Conservation (phyloP, 352 stramenopile species). For the Ophiocytium majus region DNA sequence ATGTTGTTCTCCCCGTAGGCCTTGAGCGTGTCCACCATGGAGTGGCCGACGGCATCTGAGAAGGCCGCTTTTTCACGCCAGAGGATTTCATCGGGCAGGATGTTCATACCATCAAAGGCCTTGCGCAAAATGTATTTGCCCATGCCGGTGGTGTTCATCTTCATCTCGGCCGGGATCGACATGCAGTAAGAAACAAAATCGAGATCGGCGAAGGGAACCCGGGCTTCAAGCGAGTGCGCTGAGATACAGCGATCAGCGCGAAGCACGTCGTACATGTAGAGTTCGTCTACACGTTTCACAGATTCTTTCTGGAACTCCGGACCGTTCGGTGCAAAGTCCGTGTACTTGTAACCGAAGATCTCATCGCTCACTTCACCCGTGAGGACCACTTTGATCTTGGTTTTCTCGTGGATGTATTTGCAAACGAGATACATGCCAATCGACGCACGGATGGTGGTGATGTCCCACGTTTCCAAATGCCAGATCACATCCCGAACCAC, state of each 20-base stretch:
- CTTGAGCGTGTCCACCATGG: not conserved
- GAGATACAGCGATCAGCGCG: slow-evolving; percentile 2
- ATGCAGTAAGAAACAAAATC: not conserved
- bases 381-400: slow-evolving; percentile 11
- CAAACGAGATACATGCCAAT: slow-evolving; percentile 11
- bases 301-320: not conserved
- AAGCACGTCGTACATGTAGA: slow-evolving; percentile 7
- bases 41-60: slow-evolving; percentile 6
- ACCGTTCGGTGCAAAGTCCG: not conserved
- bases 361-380: not conserved
- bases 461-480: slow-evolving; percentile 8
- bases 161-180: not conserved
- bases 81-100: slow-evolving; percentile 9
- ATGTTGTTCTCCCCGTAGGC: not conserved
- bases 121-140: slow-evolving; percentile 2
- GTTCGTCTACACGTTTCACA: not conserved
- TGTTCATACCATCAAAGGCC: not conserved
- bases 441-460: slow-evolving; percentile 3
- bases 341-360: slow-evolving; percentile 17
- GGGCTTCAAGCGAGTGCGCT: not conserved
- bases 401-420: slow-evolving; percentile 16
- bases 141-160: slow-evolving; percentile 4
- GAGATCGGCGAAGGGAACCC: not conserved
- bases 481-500: not conserved
- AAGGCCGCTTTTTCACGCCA: slow-evolving; percentile 10